Percentiles rank a stretch among this genome's conserved stretches.
phyloP scores from a whole-genome alignment of 2,329 filamentous ascomycete genomes.

The Chaetomiaceae sp. region DNA sequence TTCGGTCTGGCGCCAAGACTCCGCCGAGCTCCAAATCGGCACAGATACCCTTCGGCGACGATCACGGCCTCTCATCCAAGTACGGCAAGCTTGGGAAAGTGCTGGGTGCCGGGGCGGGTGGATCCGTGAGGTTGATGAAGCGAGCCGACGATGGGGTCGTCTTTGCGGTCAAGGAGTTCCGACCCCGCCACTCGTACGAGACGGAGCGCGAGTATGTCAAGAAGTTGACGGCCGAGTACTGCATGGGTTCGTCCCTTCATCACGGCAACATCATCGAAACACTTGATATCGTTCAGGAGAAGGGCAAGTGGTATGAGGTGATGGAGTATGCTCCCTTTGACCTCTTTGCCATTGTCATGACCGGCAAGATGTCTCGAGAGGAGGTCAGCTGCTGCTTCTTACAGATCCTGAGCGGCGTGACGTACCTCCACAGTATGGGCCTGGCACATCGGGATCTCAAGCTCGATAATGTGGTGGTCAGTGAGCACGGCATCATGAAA shows the following conservation, averaged over 20 bases:
- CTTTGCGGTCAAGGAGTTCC: slow-evolving; percentile 97
- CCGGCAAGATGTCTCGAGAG: slow-evolving; percentile 88
- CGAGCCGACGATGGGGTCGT: slow-evolving; percentile 86
- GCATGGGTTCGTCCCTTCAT: slow-evolving; percentile 91
- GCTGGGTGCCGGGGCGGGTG: slow-evolving; percentile 87
- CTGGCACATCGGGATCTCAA: slow-evolving; percentile 93
- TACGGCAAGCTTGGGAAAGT: slow-evolving; percentile 96
- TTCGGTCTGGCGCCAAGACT: slow-evolving; percentile 46
- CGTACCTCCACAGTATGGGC: slow-evolving; percentile 91
- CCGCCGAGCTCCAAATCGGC: slow-evolving; percentile 45
- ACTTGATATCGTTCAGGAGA: slow-evolving; percentile 92
- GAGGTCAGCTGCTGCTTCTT: slow-evolving; percentile 89
- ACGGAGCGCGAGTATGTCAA: slow-evolving; percentile 94
- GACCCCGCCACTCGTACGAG: slow-evolving; percentile 87
- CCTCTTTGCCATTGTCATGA: slow-evolving; percentile 98
- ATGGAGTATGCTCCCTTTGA: slow-evolving; percentile 99
- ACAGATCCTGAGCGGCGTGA: slow-evolving; percentile 90
- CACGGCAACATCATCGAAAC: slow-evolving; percentile 99
- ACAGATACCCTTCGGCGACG: slow-evolving; percentile 86
- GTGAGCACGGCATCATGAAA: slow-evolving; percentile 96
- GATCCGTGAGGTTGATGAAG: slow-evolving; percentile 91
- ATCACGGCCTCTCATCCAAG: slow-evolving; percentile 83
- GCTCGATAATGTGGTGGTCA: slow-evolving; percentile 96
- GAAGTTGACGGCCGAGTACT: slow-evolving; percentile 97
- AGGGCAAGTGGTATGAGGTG: slow-evolving; percentile 92